These are phyloP conservation scores for Coemansia sp. DNA, from an alignment of 192 early-diverging fungal species.

Conservation along the genomic window DNA sequence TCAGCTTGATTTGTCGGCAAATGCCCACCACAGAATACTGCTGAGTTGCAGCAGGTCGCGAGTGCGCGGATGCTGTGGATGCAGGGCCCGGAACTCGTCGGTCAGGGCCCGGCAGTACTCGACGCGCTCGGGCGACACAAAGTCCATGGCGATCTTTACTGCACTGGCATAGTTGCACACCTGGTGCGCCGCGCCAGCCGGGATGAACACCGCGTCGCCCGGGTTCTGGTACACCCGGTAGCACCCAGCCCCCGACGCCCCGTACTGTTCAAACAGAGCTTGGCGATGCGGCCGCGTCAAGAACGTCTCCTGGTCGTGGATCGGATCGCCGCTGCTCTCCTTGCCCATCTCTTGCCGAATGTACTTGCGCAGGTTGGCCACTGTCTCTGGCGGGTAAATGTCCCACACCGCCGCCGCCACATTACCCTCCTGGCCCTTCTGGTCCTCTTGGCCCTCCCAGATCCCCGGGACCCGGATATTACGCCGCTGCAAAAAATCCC, in stretches of 20 bases:
- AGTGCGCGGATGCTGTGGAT: conserved; percentile 21
- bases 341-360: conserved; percentile 1
- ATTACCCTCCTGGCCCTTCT: background rate
- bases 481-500: conserved; percentile 4
- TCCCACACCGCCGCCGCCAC: conserved; percentile 52
- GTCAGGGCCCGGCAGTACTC: conserved; percentile 42
- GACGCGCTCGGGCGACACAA: conserved; percentile 60
- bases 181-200: conserved; percentile 71
- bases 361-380: conserved; percentile 37
- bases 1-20: too few relatives aligned
- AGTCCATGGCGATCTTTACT: conserved; percentile 68
- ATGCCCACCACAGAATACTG: conserved; percentile 44
- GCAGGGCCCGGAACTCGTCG: conserved; percentile 48
- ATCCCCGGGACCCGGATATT: conserved; percentile 8
- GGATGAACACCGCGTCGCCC: conserved; percentile 72
- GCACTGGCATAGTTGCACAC: conserved; percentile 61
- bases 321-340: conserved; percentile 31
- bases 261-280: conserved; percentile 32
- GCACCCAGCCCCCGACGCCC: conserved; percentile 13
- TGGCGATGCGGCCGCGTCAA: conserved; percentile 45
- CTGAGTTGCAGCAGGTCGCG: conserved; percentile 52
- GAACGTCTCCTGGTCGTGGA: conserved; percentile 66
- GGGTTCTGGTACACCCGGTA: conserved; percentile 62
- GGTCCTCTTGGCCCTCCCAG: conserved; percentile 1
- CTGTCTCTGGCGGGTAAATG: conserved; percentile 47